Evolutionary conservation across 192 early-diverging fungal genomes (phyloP).

Genomic region (Rhizophagus clarus): DNA sequence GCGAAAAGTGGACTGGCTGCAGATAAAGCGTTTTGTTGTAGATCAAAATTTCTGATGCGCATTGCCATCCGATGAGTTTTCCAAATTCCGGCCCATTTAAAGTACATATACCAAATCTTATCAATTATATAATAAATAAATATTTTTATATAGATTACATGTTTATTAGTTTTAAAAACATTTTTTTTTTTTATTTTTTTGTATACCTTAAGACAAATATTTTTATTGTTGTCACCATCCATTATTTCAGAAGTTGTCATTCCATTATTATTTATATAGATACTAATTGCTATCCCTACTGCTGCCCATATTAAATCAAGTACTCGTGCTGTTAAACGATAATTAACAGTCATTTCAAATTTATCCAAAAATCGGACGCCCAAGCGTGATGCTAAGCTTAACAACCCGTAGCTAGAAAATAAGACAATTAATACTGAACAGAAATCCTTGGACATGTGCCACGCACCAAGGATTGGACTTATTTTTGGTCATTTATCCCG

Average conservation of each 20-base stretch:
- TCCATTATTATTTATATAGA: not conserved
- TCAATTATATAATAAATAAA: no score
- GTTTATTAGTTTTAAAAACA: no score
- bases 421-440: no score
- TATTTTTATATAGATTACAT: no score
- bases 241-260: not conserved
- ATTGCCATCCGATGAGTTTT: not conserved
- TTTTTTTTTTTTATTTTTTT: not conserved
- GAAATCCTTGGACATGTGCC: no score
- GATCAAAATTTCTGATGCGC: not conserved
- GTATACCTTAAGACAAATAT: conserved; percentile 3
- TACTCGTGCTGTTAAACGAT: not conserved
- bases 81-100: no score
- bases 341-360: conserved; percentile 18
- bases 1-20: not conserved
- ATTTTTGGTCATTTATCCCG: no score
- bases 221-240: not conserved
- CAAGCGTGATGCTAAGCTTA: not conserved
- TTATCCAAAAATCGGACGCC: conserved; percentile 16
- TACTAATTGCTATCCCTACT: conserved; percentile 1
- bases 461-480: no score
- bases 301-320: conserved; percentile 13
- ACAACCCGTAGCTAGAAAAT: not conserved
- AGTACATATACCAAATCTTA: no score
- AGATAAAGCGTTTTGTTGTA: not conserved